Evolutionary conservation across 1,139 yeast species (phyloP).

Genomic region (Hyphopichia buzzinii): DNA sequence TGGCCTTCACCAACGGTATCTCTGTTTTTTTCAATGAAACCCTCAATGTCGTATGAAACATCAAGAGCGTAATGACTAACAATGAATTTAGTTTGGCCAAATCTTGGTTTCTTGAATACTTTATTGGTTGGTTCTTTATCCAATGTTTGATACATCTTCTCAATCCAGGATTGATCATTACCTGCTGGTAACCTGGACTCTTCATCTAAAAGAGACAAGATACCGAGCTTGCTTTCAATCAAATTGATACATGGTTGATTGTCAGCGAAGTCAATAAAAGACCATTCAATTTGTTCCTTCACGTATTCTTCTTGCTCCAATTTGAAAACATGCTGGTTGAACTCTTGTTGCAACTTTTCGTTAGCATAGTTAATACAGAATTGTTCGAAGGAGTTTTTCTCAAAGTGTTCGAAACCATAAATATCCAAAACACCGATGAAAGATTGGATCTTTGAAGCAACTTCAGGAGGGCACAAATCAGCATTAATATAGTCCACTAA

Average conservation of each 20-base stretch:
- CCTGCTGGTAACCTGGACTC: conserved; percentile 96
- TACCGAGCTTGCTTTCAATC: conserved; percentile 88
- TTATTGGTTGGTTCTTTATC: conserved; percentile 74
- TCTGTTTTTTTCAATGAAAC: conserved; percentile 94
- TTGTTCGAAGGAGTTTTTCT: conserved; percentile 91
- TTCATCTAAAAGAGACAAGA: conserved; percentile 85
- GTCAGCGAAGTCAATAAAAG: conserved; percentile 92
- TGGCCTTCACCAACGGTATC: conserved; percentile 98
- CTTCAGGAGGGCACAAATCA: conserved; percentile 77
- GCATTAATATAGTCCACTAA: conserved; percentile 78
- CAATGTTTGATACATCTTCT: conserved; percentile 83
- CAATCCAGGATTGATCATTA: conserved; percentile 88
- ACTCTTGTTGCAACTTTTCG: conserved; percentile 95
- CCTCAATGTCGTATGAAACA: conserved; percentile 88
- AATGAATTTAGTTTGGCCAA: conserved; percentile 87
- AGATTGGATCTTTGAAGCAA: conserved; percentile 55
- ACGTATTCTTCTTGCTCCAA: conserved; percentile 95
- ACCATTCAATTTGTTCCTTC: conserved; percentile 93
- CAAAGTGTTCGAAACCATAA: conserved; percentile 96
- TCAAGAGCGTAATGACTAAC: conserved; percentile 95
- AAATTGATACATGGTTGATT: conserved; percentile 96
- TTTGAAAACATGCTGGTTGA: conserved; percentile 95
- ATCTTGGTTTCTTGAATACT: conserved; percentile 90
- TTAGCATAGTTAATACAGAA: conserved; percentile 97
- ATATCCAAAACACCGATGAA: conserved; percentile 97